Evolutionary conservation across 1,284 basidiomycete genomes (phyloP), one percentile per base, ranked within the genome.

Genomic region (Puccinia sorghi): DNA sequence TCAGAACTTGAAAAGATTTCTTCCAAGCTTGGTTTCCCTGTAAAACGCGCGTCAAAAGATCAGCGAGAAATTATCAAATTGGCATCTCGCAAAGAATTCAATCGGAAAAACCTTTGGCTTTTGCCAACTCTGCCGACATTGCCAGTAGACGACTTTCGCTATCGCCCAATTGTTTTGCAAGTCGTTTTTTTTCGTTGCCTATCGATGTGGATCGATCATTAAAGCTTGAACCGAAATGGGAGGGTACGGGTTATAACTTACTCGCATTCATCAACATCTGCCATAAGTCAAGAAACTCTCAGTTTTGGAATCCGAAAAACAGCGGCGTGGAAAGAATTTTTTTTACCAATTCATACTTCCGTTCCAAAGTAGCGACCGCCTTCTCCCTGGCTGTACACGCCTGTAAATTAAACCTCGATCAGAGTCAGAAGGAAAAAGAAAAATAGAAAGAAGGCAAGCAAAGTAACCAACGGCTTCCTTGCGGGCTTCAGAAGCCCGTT

Each of bases 211-310:
- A 66, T 54, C n/a, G 32, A 52, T 66, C 7, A 11, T 73, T 64
- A 64, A 2, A 57, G 22, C 52, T 72, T 15, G 27, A 15, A n/a
- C 25, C 70, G n/a, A 20, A 43, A 39, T 39, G 13, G 41, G 12
- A n/a, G 57, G 41, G n/a, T 11, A 4, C 39, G 7, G 22, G 25
- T 20, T 25, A 48, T 15, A 32, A 67, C 73, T 66, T 48, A 76
- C 73, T 76, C n/a, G 63, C 61, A 56, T 66, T 76, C 73, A 76
- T 76, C 25, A 76, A 67, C 59, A 48, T 56, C 73, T 76, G n/a
- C 11, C 7, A 43, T 32, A 39, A 17, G 54, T 50, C 32, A 61
- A 13, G 11, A 25, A 43, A 13, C 2, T 63, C 13, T 73, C 43
- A 50, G 52, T 25, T 20, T 39, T 17, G 57, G 27, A 39, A 20